Conservation (phyloP, 495 filamentous ascomycete genomes). For the Trypethelium eluteriae region DNA sequence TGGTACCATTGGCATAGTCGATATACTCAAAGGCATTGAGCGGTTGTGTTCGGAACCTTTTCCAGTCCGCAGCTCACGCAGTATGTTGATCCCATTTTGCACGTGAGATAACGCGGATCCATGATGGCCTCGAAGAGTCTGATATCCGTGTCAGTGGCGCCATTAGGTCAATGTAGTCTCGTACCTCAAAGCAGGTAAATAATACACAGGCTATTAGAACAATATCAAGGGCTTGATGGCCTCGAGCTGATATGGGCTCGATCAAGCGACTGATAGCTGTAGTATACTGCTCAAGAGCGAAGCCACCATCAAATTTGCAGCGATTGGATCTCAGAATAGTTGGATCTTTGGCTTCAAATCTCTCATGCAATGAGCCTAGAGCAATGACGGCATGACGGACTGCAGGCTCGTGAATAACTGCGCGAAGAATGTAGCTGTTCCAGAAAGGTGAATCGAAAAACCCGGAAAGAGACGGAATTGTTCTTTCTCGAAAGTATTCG, state of each 20-base stretch:
- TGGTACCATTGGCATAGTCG: neutral
- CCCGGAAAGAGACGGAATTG: constrained; percentile 39
- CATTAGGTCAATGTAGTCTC: neutral
- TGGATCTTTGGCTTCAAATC: constrained; percentile 6
- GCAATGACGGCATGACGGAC: constrained; percentile 53
- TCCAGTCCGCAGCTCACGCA: constrained; percentile 5
- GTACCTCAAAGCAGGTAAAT: neutral
- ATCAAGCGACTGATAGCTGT: constrained; percentile 14
- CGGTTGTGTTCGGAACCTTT: neutral
- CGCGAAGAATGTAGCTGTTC: constrained; percentile 48
- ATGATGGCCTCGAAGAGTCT: constrained; percentile 13
- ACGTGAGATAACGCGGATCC: constrained; percentile 12
- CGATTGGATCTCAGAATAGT: neutral
- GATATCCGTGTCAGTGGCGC: neutral
- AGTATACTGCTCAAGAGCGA: constrained; percentile 22
- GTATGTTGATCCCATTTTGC: constrained; percentile 7
- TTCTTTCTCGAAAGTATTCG: constrained; percentile 4
- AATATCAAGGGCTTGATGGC: neutral
- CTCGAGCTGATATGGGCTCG: constrained; percentile 7
- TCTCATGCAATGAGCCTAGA: constrained; percentile 48
- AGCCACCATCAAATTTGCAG: constrained; percentile 14
- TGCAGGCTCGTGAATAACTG: constrained; percentile 49
- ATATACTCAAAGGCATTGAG: neutral
- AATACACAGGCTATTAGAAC: neutral
- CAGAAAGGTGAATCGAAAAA: constrained; percentile 52